phyloP scores from a whole-genome alignment of 805 yeast genomes.

The Schizosaccharomyces octosporus region DNA sequence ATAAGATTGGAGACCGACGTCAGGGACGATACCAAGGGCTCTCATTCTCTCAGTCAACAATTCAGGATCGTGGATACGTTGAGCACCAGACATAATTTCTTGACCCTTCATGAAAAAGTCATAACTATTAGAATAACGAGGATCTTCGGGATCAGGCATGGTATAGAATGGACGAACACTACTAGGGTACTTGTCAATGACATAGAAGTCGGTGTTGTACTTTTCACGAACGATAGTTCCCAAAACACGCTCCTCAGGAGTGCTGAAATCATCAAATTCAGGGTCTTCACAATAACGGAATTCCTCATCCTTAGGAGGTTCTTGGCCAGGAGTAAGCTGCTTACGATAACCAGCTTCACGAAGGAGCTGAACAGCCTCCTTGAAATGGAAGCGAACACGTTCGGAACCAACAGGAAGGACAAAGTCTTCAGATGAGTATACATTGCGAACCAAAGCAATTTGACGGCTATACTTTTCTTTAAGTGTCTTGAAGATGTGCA shows the following conservation, averaged over 20 bases:
- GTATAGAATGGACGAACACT: slow-evolving; percentile 96
- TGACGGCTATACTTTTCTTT: slow-evolving; percentile 57
- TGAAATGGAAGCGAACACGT: slow-evolving; percentile 49
- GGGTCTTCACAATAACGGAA: slow-evolving; percentile 26
- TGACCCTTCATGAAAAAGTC: slow-evolving; percentile 99
- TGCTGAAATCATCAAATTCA: slow-evolving; percentile 69
- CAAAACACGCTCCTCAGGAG: slow-evolving; percentile 82
- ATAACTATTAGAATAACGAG: slow-evolving; percentile 85
- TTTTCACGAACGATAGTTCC: slow-evolving; percentile 81
- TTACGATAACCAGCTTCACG: slow-evolving; percentile 40
- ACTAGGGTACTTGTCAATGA: slow-evolving; percentile 93
- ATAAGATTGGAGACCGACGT: slow-evolving; percentile 71
- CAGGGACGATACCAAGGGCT: slow-evolving; percentile 61
- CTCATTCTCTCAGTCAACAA: slow-evolving; percentile 60
- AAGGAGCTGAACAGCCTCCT: slow-evolving; percentile 72
- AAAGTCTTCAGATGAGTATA: slow-evolving; percentile 83
- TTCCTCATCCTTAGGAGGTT: not conserved
- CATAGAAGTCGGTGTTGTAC: slow-evolving; percentile 92
- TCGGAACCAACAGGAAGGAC: slow-evolving; percentile 73
- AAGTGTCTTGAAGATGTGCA: slow-evolving; percentile 68
- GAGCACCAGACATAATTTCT: slow-evolving; percentile 97
- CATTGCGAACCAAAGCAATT: slow-evolving; percentile 72
- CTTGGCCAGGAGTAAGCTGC: not conserved
- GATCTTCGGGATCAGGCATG: slow-evolving; percentile 88
- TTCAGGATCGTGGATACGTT: slow-evolving; percentile 87